Evolutionary conservation across 306 rosid genomes (phyloP).

Genomic region (Prunus armeniaca): DNA sequence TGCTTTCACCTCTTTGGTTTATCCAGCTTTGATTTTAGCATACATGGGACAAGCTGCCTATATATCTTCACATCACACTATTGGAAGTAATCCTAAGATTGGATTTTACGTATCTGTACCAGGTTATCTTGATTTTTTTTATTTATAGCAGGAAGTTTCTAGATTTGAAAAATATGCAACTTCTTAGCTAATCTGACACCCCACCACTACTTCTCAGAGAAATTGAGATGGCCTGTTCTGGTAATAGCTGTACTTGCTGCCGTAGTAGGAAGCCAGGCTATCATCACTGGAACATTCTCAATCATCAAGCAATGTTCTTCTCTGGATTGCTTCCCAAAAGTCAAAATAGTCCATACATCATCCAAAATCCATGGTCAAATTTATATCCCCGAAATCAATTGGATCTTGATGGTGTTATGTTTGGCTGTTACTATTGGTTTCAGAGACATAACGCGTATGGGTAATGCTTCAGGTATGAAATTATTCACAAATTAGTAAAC

Average conservation of each 20-base stretch:
- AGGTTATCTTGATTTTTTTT: too few relatives aligned
- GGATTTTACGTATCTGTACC: slow-evolving; percentile 95
- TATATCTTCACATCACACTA: slow-evolving; percentile 57
- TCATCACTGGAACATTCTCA: slow-evolving; percentile 93
- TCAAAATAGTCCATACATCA: slow-evolving; percentile 87
- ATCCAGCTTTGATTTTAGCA: slow-evolving; percentile 88
- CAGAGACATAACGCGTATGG: slow-evolving; percentile 77
- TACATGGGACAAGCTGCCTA: slow-evolving; percentile 99
- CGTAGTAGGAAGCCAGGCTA: slow-evolving; percentile 96
- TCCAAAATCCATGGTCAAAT: slow-evolving; percentile 93
- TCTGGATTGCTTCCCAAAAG: slow-evolving; percentile 86
- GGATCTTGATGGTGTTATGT: slow-evolving; percentile 85
- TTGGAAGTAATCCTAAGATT: slow-evolving; percentile 25
- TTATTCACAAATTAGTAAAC: slow-evolving; percentile 1
- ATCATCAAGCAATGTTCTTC: slow-evolving; percentile 92
- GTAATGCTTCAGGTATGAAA: slow-evolving; percentile 86
- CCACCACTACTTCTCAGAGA: slow-evolving; percentile 47
- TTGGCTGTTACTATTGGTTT: slow-evolving; percentile 86
- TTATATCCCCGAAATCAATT: slow-evolving; percentile 93
- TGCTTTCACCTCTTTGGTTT: slow-evolving; percentile 92
- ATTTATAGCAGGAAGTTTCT: slow-evolving; percentile 23
- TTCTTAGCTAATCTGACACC: slow-evolving; percentile 29
- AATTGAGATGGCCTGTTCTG: slow-evolving; percentile 86
- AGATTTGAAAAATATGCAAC: slow-evolving; percentile 6
- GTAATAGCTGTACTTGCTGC: slow-evolving; percentile 92